These are phyloP conservation scores for Anisodus acutangulus DNA, from an alignment of 257 asterid species.

Conservation along the genomic window DNA sequence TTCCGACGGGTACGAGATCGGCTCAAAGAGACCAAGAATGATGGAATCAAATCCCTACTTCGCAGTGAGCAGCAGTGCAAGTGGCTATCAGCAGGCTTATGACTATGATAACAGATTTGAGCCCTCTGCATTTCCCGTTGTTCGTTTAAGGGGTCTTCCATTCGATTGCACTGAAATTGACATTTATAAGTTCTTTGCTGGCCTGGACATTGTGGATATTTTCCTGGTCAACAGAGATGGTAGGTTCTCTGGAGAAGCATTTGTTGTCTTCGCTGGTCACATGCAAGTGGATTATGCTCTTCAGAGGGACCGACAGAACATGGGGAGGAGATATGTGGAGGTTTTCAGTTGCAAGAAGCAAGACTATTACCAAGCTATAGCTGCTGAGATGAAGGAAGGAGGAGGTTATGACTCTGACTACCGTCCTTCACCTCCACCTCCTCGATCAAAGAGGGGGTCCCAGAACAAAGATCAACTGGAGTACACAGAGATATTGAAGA, in stretches of 20 bases:
- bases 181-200: slow-evolving; percentile 80
- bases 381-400: slow-evolving; percentile 67
- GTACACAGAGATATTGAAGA: slow-evolving; percentile 79
- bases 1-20: slow-evolving; percentile 99
- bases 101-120: slow-evolving; percentile 25
- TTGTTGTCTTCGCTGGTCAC: slow-evolving; percentile 82
- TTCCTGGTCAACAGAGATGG: slow-evolving; percentile 83
- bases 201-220: slow-evolving; percentile 83
- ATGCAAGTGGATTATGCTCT: slow-evolving; percentile 90
- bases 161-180: slow-evolving; percentile 82
- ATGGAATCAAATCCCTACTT: slow-evolving; percentile 99
- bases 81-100: slow-evolving; percentile 47
- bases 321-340: slow-evolving; percentile 97
- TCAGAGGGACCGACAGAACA: slow-evolving; percentile 79
- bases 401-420: slow-evolving; percentile 55
- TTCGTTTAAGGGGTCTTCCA: slow-evolving; percentile 92
- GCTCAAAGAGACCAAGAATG: slow-evolving; percentile 99
- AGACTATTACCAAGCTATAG: slow-evolving; percentile 90
- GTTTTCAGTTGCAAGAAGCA: slow-evolving; percentile 92
- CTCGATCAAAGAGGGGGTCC: slow-evolving; percentile 66
- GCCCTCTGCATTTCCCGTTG: slow-evolving; percentile 66
- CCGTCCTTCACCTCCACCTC: slow-evolving; percentile 62
- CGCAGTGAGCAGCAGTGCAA: slow-evolving; percentile 86
- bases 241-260: slow-evolving; percentile 84
- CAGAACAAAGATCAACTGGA: slow-evolving; percentile 82